Conservation (phyloP, 2,329 filamentous ascomycete genomes). For the Lasiodiplodia hormozganensis region DNA sequence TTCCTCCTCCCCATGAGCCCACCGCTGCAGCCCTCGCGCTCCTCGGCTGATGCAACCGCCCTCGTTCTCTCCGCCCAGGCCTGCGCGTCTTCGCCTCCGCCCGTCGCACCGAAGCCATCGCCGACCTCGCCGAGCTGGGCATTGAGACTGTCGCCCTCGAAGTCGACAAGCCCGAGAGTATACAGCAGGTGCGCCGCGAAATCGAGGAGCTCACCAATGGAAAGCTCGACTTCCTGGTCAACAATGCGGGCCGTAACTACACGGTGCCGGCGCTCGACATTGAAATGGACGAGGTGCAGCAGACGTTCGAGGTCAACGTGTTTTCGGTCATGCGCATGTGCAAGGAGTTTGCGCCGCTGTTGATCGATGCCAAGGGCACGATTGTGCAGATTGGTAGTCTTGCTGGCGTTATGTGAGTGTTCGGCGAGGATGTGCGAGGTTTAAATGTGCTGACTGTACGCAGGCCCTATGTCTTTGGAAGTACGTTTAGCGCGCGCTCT, state of each 20-base stretch:
- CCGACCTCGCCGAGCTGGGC: slow-evolving; percentile 56
- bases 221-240: slow-evolving; percentile 63
- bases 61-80: slow-evolving; percentile 41
- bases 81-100: slow-evolving; percentile 66
- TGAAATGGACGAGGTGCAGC: slow-evolving; percentile 55
- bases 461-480: slow-evolving; percentile 48
- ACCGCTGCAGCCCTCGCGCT: slow-evolving; percentile 10
- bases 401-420: slow-evolving; percentile 48
- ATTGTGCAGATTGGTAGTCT: slow-evolving; percentile 56
- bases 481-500: slow-evolving; percentile 56
- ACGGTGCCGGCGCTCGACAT: slow-evolving; percentile 65
- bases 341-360: slow-evolving; percentile 62
- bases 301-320: slow-evolving; percentile 62
- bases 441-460: neutral
- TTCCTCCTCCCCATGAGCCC: slow-evolving; percentile 28
- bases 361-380: slow-evolving; percentile 54
- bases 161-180: slow-evolving; percentile 58
- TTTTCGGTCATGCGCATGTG: slow-evolving; percentile 65
- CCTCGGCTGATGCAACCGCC: slow-evolving; percentile 15
- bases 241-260: slow-evolving; percentile 65
- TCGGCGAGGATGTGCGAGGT: neutral
- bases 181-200: slow-evolving; percentile 55
- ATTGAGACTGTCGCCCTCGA: slow-evolving; percentile 64
- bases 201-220: slow-evolving; percentile 55
- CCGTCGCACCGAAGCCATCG: slow-evolving; percentile 57